These are phyloP conservation scores for Phyllostachys edulis DNA, from an alignment of 176 grass and related monocot species.

Conservation along the genomic window DNA sequence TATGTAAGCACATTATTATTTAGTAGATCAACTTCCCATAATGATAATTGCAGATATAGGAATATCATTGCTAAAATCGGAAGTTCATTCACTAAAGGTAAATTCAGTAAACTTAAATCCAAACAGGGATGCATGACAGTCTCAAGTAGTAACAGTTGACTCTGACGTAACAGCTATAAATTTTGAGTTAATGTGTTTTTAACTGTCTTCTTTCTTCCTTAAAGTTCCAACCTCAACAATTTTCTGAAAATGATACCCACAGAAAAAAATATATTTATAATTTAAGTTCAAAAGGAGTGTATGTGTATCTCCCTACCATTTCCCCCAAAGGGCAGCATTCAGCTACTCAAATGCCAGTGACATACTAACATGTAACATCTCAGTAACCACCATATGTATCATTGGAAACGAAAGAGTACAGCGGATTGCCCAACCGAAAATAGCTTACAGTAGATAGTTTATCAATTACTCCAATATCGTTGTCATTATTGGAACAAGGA, in stretches of 20 bases:
- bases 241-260: background rate
- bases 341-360: background rate
- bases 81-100: background rate
- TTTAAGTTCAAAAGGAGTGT: background rate
- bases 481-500: background rate
- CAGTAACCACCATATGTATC: background rate
- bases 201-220: background rate
- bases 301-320: background rate
- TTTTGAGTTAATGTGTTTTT: background rate
- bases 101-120: background rate
- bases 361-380: background rate
- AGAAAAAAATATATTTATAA: background rate
- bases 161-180: background rate
- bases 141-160: background rate
- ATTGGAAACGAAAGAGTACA: background rate
- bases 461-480: background rate
- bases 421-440: background rate
- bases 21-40: background rate
- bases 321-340: background rate
- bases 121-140: background rate
- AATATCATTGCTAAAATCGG: background rate
- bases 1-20: background rate
- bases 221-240: background rate
- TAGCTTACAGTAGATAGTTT: background rate
- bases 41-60: background rate